Evolutionary conservation across 495 filamentous ascomycete genomes (phyloP), one percentile per base, ranked within the genome.

Genomic region (Podospora australis): DNA sequence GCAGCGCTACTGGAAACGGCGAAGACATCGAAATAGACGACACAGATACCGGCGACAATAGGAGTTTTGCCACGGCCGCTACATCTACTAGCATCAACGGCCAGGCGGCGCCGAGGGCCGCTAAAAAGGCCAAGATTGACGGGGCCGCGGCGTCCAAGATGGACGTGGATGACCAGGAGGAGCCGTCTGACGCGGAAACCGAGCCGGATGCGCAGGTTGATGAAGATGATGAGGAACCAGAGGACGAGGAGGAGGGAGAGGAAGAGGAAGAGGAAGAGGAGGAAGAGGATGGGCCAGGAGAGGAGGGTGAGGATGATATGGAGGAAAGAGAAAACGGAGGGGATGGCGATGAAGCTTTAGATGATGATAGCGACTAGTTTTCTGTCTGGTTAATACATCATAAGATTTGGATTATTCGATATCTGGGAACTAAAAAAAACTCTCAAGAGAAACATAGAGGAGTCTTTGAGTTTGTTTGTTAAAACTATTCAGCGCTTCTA

Each of bases 321-420:
- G 68, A 71, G 26, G 65, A 70, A 25, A 60, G 73, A 26, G 64
- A 50, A 16, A 68, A 66, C 6, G 67, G 64, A 10, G 67, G 64
- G 28, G 77, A 84, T 14, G 76, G 82, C 48, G 77, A 85, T 53
- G 81, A 86, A 57, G 80, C 80, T 13, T 71, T 84, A 26, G 82
- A 87, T 59, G 69, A 78, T 46, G 78, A 80, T 26, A 79, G 76
- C 45, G 75, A 79, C 26, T 79, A 65, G 26, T 19, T 7, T 20
- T 21, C 25, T n/a, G n/a, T n/a, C n/a, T n/a, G n/a, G n/a, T n/a
- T n/a, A n/a, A n/a, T n/a, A n/a, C n/a, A n/a, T n/a, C n/a, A n/a
- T n/a, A n/a, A n/a, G n/a, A n/a, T n/a, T n/a, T n/a, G n/a, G n/a
- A n/a, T n/a, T n/a, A n/a, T n/a, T n/a, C n/a, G n/a, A n/a, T n/a